Base-by-base conservation (phyloP, 345 rosid species). In the Eucalyptus albens region DNA sequence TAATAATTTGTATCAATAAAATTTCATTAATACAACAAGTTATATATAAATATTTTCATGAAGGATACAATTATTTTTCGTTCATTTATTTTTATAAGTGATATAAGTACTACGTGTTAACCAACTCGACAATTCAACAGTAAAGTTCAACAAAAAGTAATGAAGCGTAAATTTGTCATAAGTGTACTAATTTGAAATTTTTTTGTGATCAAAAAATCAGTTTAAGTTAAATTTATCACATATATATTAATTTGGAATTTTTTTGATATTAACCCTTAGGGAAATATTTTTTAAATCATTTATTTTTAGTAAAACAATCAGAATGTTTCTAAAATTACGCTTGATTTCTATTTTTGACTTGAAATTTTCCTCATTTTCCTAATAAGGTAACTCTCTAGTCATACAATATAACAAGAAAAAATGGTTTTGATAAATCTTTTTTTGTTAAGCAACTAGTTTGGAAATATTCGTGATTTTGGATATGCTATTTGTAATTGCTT, bases 121-220 rank as follows among this genome's bases (percentile, higher is more conserved):
- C 0, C 4, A 26, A 59, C n/a, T 11, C 0, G 2, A 21, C 7
- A 59, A 59, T 59, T 59, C 11, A 11, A 59, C 0, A 0, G 1
- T 24, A 59, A 59, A 59, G 1, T 59, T 59, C 22, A 11, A 59
- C n/a, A 27, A 27, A 59, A 59, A 59, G 1, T 5, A 11, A 26
- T 26, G 6, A 26, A 59, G 1, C 0, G 1, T 59, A 59, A 59
- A 59, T 59, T 59, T 59, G 2, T 26, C 2, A 26, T 26, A 5
- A 5, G 0, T 59, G 0, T 59, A 59, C 0, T 1, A 5, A 0
- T 26, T 59, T 59, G 6, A 5, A 5, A 9, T 59, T 59, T 59
- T 59, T 59, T 59, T 0, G 1, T 26, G 2, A 3, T 59, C 0
- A 59, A 59, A 59, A 59, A 59, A 26, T 59, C 26, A 59, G 15